phyloP scores from a whole-genome alignment of 306 rosid species.

The Citrullus mucosospermus region DNA sequence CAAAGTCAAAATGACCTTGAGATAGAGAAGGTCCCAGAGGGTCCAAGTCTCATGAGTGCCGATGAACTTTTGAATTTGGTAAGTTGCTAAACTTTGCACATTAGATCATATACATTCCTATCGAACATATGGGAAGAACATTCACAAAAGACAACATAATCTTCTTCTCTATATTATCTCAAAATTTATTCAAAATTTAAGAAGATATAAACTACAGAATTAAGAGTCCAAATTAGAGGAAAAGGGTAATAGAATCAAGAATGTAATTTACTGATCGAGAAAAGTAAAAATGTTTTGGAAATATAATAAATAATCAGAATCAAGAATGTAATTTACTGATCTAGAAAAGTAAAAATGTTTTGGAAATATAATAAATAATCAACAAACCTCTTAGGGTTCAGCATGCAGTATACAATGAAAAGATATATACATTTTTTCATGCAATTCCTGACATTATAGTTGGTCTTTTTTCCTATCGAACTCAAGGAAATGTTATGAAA shows the following conservation, averaged over 20 bases:
- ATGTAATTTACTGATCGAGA: background rate
- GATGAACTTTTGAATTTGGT: constrained; percentile 64
- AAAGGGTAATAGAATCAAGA: background rate
- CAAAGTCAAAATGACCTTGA: constrained; percentile 26
- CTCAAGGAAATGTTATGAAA: background rate
- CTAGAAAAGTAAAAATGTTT: background rate
- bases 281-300: background rate
- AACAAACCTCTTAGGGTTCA: background rate
- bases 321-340: background rate
- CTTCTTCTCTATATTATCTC: background rate
- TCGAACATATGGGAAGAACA: background rate
- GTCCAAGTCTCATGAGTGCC: constrained; percentile 39
- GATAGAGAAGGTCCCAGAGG: constrained; percentile 18
- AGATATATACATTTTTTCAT: background rate
- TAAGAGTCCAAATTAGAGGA: background rate
- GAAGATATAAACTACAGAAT: background rate
- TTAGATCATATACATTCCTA: background rate
- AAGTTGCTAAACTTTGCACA: constrained; percentile 16
- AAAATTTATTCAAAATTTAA: background rate
- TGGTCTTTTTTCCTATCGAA: background rate
- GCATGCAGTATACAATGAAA: background rate
- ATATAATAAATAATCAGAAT: background rate
- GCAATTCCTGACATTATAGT: background rate
- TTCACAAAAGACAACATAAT: background rate
- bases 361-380: background rate